These are phyloP conservation scores for Claviceps maximensis DNA, from an alignment of 2,329 filamentous ascomycete species.

Conservation along the genomic window DNA sequence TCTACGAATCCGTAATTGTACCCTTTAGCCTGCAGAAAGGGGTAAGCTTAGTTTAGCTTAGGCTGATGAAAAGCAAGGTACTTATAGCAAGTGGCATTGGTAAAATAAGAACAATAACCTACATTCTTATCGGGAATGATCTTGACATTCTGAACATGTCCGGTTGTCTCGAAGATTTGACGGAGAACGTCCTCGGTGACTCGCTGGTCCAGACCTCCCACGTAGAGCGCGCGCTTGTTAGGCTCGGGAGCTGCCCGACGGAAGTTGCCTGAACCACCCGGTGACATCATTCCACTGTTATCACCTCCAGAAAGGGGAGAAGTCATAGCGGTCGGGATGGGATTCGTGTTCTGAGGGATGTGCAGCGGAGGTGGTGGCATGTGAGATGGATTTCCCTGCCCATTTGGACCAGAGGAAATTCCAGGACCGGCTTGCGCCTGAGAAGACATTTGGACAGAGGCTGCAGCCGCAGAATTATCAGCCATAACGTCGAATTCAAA, in stretches of 20 bases:
- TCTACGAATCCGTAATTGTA: slow-evolving; percentile 99
- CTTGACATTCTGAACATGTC: slow-evolving; percentile 96
- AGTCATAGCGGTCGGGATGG: slow-evolving; percentile 83
- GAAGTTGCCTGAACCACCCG: slow-evolving; percentile 67
- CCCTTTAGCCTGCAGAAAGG: slow-evolving; percentile 61
- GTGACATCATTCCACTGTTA: slow-evolving; percentile 61
- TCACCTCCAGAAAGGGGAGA: slow-evolving; percentile 66
- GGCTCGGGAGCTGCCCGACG: slow-evolving; percentile 91
- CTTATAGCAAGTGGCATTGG: slow-evolving; percentile 1
- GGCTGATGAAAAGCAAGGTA: slow-evolving; percentile 4
- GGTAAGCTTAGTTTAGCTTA: slow-evolving; percentile 13
- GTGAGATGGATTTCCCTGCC: slow-evolving; percentile 56
- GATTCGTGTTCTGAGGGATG: slow-evolving; percentile 93
- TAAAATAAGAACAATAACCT: slow-evolving; percentile 30
- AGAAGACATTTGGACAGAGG: slow-evolving; percentile 53
- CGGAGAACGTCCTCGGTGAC: slow-evolving; percentile 93
- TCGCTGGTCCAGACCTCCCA: slow-evolving; percentile 85
- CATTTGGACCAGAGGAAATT: slow-evolving; percentile 40
- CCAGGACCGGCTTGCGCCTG: slow-evolving; percentile 54
- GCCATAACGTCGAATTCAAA: slow-evolving; percentile 44
- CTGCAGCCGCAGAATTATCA: slow-evolving; percentile 54
- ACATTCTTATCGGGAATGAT: slow-evolving; percentile 99
- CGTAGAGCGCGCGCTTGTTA: slow-evolving; percentile 94
- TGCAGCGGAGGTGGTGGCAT: slow-evolving; percentile 86
- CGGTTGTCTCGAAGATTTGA: slow-evolving; percentile 97